phyloP scores from a whole-genome alignment of 2,329 filamentous ascomycete species.

The Fusarium sp. region DNA sequence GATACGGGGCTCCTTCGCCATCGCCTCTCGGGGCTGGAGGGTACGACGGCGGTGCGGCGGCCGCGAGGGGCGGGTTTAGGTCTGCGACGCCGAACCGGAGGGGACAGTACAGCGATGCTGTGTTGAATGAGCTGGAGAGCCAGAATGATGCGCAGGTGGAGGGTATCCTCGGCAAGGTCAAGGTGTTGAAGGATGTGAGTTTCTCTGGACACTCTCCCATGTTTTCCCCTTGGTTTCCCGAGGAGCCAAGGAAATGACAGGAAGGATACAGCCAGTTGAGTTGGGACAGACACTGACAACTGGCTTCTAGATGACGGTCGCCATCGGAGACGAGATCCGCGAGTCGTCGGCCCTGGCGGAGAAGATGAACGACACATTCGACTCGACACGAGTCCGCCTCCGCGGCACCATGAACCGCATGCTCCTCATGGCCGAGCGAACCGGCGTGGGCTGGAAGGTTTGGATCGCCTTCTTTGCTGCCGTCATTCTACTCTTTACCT shows the following conservation, averaged over 20 bases:
- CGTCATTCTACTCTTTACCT: conserved; percentile 86
- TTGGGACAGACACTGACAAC: conserved; percentile 10
- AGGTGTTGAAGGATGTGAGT: conserved; percentile 87
- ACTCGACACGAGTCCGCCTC: conserved; percentile 82
- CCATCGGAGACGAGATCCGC: conserved; percentile 95
- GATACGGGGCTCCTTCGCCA: conserved; percentile 43
- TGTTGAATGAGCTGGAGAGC: conserved; percentile 92
- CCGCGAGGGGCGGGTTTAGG: conserved; percentile 57
- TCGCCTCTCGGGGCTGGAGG: conserved; percentile 30
- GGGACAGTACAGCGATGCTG: conserved; percentile 92
- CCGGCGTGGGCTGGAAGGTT: conserved; percentile 94
- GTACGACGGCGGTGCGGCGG: conserved; percentile 6
- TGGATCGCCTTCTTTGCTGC: conserved; percentile 92
- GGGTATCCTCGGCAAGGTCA: conserved; percentile 91
- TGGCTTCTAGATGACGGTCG: conserved; percentile 78
- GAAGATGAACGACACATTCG: conserved; percentile 96
- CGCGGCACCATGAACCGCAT: conserved; percentile 97
- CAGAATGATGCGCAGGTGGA: conserved; percentile 93
- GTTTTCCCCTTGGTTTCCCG: background rate
- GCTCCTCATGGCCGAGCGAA: conserved; percentile 93
- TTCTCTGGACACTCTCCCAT: background rate
- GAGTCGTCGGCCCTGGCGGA: conserved; percentile 89
- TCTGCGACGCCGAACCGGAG: conserved; percentile 79
- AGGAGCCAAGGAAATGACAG: background rate
- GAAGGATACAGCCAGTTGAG: background rate